These are phyloP conservation scores for Gossypium davidsonii DNA, from an alignment of 441 rosid species.

Conservation along the genomic window DNA sequence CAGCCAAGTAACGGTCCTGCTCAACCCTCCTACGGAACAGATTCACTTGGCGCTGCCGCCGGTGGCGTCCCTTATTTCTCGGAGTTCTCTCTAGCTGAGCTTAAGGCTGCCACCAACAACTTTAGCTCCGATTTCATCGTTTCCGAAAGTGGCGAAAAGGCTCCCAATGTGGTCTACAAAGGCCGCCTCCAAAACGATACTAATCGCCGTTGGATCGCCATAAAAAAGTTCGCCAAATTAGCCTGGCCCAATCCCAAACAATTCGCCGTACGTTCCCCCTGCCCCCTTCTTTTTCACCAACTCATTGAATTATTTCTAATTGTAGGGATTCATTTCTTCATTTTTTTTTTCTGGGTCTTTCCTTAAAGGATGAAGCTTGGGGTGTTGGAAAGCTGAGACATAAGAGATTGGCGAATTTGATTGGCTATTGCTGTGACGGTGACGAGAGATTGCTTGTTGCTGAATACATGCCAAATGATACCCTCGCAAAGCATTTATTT, in stretches of 20 bases:
- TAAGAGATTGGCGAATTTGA: slow-evolving; percentile 64
- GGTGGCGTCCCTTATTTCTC: slow-evolving; percentile 35
- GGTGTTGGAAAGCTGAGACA: slow-evolving; percentile 78
- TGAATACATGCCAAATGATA: slow-evolving; percentile 81
- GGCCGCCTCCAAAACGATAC: slow-evolving; percentile 50
- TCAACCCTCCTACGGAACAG: slow-evolving; percentile 30
- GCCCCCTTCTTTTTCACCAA: not conserved
- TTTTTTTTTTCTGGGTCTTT: not conserved
- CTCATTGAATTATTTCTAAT: not conserved
- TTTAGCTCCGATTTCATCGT: slow-evolving; percentile 65
- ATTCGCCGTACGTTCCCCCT: slow-evolving; percentile 52
- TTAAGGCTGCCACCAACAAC: slow-evolving; percentile 73
- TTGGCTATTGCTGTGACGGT: slow-evolving; percentile 88
- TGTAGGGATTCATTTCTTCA: slow-evolving; percentile 19
- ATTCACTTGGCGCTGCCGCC: slow-evolving; percentile 18
- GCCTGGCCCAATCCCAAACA: slow-evolving; percentile 92
- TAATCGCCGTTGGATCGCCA: slow-evolving; percentile 54
- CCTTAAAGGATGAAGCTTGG: slow-evolving; percentile 60
- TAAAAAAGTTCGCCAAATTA: slow-evolving; percentile 59
- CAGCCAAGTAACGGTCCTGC: slow-evolving; percentile 16
- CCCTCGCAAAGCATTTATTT: slow-evolving; percentile 74
- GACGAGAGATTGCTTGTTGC: slow-evolving; percentile 91
- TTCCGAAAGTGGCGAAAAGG: slow-evolving; percentile 68
- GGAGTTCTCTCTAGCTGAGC: slow-evolving; percentile 70
- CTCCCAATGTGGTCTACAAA: slow-evolving; percentile 67